A percentile compares a stretch with the other conserved stretches of the same genome.
Conservation (phyloP, 2,329 filamentous ascomycete genomes). For the Parafenestella ontariensis region DNA sequence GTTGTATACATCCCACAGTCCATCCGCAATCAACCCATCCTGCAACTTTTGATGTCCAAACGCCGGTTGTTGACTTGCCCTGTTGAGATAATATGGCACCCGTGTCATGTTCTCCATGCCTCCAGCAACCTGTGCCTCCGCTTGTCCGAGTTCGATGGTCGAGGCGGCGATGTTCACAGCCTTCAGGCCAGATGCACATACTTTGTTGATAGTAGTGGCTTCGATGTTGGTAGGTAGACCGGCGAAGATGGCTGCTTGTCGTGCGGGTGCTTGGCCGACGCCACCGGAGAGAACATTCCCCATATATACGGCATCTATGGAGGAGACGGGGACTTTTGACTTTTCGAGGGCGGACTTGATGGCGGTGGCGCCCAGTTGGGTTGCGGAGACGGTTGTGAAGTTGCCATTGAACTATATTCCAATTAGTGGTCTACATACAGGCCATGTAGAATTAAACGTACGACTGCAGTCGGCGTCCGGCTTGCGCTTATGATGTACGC, state of each 20-base stretch:
- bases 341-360: conserved; percentile 92
- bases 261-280: conserved; percentile 87
- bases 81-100: conserved; percentile 87
- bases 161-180: conserved; percentile 89
- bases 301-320: conserved; percentile 95
- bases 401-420: conserved; percentile 84
- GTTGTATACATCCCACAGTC: conserved; percentile 94
- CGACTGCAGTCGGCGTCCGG: conserved; percentile 88
- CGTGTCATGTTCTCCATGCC: conserved; percentile 99
- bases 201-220: conserved; percentile 95
- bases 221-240: conserved; percentile 83
- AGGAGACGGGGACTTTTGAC: conserved; percentile 79
- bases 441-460: conserved; percentile 47
- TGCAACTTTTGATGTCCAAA: conserved; percentile 89
- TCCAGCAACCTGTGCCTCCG: conserved; percentile 88
- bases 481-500: conserved; percentile 93
- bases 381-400: conserved; percentile 80
- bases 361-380: conserved; percentile 86
- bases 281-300: conserved; percentile 88
- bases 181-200: conserved; percentile 94
- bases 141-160: conserved; percentile 89
- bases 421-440: conserved; percentile 6
- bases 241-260: conserved; percentile 88
- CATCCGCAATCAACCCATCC: conserved; percentile 93
- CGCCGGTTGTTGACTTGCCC: conserved; percentile 79